phyloP scores from a whole-genome alignment of 352 stramenopile species.

The Phytophthora rubi region DNA sequence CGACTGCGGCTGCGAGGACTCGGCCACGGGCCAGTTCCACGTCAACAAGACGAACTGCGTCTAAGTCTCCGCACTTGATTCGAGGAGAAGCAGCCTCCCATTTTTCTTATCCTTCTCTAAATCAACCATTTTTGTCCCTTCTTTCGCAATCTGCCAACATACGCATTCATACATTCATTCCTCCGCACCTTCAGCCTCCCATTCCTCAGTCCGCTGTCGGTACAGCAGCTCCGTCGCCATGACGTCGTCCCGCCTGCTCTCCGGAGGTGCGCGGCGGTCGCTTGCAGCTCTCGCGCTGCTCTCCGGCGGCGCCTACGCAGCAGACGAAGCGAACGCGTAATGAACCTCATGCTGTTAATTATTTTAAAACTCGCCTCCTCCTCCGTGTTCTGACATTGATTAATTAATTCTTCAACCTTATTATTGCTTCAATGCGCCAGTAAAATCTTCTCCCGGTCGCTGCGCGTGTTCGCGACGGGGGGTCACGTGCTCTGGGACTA shows the following conservation, averaged over 20 bases:
- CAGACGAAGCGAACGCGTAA: conserved; percentile 60
- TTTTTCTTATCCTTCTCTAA: not conserved
- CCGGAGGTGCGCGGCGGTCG: conserved; percentile 11
- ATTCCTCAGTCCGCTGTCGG: not conserved
- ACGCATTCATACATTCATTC: not conserved
- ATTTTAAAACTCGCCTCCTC: not conserved
- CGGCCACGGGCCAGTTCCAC: conserved; percentile 35
- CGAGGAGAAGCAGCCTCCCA: not conserved
- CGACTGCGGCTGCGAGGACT: conserved; percentile 44
- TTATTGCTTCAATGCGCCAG: conserved; percentile 26
- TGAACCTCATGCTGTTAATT: not conserved
- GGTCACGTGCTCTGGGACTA: conserved; percentile 63
- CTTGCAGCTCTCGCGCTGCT: conserved; percentile 37
- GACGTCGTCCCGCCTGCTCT: conserved; percentile 25
- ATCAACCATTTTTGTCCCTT: not conserved
- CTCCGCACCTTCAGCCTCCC: not conserved
- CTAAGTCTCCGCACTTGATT: not conserved
- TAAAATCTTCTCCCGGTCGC: conserved; percentile 67
- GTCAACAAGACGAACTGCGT: conserved; percentile 31
- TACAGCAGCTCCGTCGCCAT: conserved; percentile 7
- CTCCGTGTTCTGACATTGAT: not conserved
- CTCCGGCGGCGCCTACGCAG: conserved; percentile 40
- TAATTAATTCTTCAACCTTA: no score
- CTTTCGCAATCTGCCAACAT: not conserved
- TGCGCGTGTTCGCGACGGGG: conserved; percentile 59